A percentile compares a stretch with the other conserved stretches of the same genome.
phyloP scores from a whole-genome alignment of 768 basidiomycete genomes.

The Boletus tylopilopsis region DNA sequence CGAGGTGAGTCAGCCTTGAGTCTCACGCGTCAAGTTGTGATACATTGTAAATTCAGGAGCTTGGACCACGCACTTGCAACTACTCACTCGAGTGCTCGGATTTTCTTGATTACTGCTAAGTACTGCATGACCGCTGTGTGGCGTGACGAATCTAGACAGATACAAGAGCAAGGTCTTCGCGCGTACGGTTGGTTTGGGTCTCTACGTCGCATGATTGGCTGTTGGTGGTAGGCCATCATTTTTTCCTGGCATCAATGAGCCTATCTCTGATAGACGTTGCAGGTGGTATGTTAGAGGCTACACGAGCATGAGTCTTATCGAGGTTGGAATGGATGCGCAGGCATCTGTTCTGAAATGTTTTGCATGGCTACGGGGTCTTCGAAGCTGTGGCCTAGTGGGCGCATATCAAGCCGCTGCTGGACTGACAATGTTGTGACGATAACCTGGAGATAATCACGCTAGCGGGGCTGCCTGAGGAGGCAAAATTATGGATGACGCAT shows the following conservation, averaged over 20 bases:
- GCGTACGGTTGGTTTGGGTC: conserved; percentile 38
- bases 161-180: conserved; percentile 50
- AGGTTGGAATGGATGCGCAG: conserved; percentile 60
- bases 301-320: conserved; percentile 47
- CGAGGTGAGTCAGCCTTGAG: conserved; percentile 43
- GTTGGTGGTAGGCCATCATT: conserved; percentile 64
- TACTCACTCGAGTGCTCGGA: conserved; percentile 80
- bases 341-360: conserved; percentile 50
- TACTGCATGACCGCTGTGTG: conserved; percentile 82
- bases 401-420: conserved; percentile 74
- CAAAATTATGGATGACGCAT: background rate
- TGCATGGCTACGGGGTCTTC: conserved; percentile 67
- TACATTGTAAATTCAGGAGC: conserved; percentile 42
- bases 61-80: conserved; percentile 84
- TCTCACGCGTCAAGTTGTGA: background rate
- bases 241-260: background rate
- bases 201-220: conserved; percentile 56
- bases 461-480: background rate
- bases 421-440: conserved; percentile 33
- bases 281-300: conserved; percentile 63
- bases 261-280: conserved; percentile 5
- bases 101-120: conserved; percentile 89
- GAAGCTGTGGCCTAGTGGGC: conserved; percentile 54
- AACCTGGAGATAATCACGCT: background rate
- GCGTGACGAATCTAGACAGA: conserved; percentile 58